Evolutionary conservation across 805 yeast genomes (phyloP), one percentile per base, ranked within the genome.

Genomic region (Cyberlindnera euphorbiiphila): DNA sequence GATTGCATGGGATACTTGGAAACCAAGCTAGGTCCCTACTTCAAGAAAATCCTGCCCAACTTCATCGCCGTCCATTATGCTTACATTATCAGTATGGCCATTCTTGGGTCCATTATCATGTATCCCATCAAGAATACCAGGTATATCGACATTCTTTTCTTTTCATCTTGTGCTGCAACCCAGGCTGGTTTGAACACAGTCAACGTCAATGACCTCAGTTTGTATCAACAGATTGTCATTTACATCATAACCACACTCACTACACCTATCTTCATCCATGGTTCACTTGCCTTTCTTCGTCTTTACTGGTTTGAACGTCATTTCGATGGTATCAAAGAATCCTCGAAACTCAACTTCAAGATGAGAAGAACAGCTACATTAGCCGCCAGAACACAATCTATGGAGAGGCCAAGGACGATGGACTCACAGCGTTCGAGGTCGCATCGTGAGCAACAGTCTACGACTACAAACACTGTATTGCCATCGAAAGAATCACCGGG

Each of bases 181-280:
- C 96, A 91, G 56, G 95, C 96, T 0, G 99, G 99, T 1, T 64
- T 93, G 38, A 88, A 87, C 56, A 82, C 96, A 0, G 67, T 85
- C 17, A 76, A 87, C 50, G 46, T 81, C 25, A 86, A 86, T 56
- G 60, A 66, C 0, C 47, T 89, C 39, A 61, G 69, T 0, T 57
- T 84, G 30, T 91, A 81, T 62, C 98, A 93, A 60, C 98, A 91
- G 56, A 72, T 88, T 12, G 66, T 73, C 9, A 60, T 91, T 3
- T 86, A 81, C 55, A 46, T 85, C 10, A 42, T 77, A 3, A 63
- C 89, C 20, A 67, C 77, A 45, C 49, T 87, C 15, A 74, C 94
- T 4, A 88, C 95, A 0, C 98, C 98, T 1, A 85, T 93, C 15
- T 81, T 82, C 55, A 85, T 94, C 37, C 95, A 93, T 57, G 77